These are phyloP conservation scores for Aspergillus hiratsukae DNA, from an alignment of 2,329 filamentous ascomycete species.

Conservation along the genomic window DNA sequence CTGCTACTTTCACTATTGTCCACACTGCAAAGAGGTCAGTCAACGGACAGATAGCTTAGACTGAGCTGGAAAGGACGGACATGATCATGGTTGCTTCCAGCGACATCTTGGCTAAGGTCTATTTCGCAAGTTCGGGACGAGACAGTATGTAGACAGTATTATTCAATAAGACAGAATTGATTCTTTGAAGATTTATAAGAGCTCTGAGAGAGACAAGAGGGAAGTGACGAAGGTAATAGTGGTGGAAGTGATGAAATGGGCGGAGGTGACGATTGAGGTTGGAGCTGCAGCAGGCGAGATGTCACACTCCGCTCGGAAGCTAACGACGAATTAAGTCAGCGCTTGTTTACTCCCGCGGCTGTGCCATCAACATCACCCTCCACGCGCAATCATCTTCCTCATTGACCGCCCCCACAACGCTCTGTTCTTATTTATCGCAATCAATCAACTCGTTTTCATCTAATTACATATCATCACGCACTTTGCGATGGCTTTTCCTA, in stretches of 20 bases:
- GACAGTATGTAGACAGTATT: background rate
- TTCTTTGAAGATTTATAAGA: background rate
- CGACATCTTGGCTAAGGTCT: constrained; percentile 68
- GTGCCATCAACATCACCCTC: constrained; percentile 14
- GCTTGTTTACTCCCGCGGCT: constrained; percentile 37
- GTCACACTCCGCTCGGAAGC: constrained; percentile 15
- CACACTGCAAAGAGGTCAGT: constrained; percentile 52
- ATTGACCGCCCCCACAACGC: constrained; percentile 1
- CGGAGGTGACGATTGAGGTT: constrained; percentile 24
- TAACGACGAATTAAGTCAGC: constrained; percentile 23
- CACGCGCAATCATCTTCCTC: constrained; percentile 5
- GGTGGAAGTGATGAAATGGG: constrained; percentile 13
- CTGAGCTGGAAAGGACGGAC: constrained; percentile 29
- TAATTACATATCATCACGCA: background rate
- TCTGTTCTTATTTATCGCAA: background rate
- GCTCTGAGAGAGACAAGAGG: constrained; percentile 3
- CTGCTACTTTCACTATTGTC: constrained; percentile 99
- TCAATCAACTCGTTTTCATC: background rate
- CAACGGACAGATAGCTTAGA: constrained; percentile 7
- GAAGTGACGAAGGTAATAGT: constrained; percentile 6
- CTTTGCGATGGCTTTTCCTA: constrained; percentile 33
- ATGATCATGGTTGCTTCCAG: constrained; percentile 99
- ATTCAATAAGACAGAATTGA: background rate
- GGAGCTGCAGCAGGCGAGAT: constrained; percentile 15
- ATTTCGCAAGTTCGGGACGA: constrained; percentile 2